Conservation (phyloP, 495 filamentous ascomycete species). For the Penicillium paradoxum region DNA sequence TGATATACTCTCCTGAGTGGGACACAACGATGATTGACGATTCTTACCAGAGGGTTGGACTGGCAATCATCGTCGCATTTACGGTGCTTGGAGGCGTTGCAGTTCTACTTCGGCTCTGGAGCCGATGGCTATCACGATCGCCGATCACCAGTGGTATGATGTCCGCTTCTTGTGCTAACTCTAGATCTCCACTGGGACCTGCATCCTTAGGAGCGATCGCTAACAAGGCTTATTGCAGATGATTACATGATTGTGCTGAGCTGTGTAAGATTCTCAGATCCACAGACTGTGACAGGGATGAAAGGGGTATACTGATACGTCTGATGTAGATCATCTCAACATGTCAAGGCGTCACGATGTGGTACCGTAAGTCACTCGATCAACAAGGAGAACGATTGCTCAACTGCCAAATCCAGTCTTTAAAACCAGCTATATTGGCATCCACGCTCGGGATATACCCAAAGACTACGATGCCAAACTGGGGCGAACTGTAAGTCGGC, state of each 20-base stretch:
- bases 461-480: conserved; percentile 15
- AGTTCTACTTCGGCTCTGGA: conserved; percentile 38
- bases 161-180: neutral
- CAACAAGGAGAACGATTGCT: neutral
- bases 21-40: conserved; percentile 17
- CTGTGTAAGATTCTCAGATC: conserved; percentile 14
- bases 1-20: neutral
- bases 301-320: neutral
- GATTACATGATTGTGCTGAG: conserved; percentile 20
- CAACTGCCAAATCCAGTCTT: conserved; percentile 35
- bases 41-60: conserved; percentile 35
- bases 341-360: conserved; percentile 23
- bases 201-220: neutral
- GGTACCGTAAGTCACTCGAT: conserved; percentile 25
- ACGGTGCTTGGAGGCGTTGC: conserved; percentile 41
- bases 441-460: conserved; percentile 43
- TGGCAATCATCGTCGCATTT: conserved; percentile 46
- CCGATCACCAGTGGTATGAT: conserved; percentile 21
- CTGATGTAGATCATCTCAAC: conserved; percentile 18
- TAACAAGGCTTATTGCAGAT: conserved; percentile 17
- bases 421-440: conserved; percentile 49
- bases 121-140: conserved; percentile 38
- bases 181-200: conserved; percentile 8
- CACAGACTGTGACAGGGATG: neutral
- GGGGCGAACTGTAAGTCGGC: conserved; percentile 18